Conservation (phyloP, 73 alveolate species). For the Loxodes magnus region DNA sequence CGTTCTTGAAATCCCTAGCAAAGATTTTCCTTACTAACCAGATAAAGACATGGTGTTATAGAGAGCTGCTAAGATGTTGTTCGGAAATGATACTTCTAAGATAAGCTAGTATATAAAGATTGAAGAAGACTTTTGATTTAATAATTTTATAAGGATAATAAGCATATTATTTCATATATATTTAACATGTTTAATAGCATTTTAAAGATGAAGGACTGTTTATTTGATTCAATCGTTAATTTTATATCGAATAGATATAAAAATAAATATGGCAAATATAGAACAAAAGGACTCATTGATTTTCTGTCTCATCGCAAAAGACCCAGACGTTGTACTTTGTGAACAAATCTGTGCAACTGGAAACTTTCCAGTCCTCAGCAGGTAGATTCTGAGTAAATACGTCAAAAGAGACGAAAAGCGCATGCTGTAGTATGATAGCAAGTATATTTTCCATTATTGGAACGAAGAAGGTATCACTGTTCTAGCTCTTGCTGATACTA, state of each 20-base stretch:
- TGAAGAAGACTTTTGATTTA: no score
- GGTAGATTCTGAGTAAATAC: not conserved
- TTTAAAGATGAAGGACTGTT: no score
- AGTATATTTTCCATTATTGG: conserved; percentile 1
- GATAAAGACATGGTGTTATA: conserved; percentile 51
- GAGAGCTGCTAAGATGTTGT: conserved; percentile 33
- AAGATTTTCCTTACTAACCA: conserved; percentile 86
- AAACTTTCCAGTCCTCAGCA: conserved; percentile 3
- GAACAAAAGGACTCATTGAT: no score
- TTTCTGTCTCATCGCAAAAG: no score
- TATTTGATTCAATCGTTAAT: no score
- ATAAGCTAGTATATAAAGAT: no score
- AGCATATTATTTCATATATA: no score
- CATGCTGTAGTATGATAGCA: conserved; percentile 1
- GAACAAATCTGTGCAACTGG: conserved; percentile 7
- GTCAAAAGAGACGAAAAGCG: not conserved
- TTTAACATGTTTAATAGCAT: no score
- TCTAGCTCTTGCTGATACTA: conserved; percentile 6
- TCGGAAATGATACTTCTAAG: conserved; percentile 23
- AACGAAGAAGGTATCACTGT: conserved; percentile 1
- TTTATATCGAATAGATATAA: no score
- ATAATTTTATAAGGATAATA: no score
- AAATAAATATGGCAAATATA: no score
- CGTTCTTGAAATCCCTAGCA: conserved; percentile 92
- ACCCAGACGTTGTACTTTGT: no score